Conservation (phyloP, 2,329 filamentous ascomycete species). For the Aspergillus tamarii region DNA sequence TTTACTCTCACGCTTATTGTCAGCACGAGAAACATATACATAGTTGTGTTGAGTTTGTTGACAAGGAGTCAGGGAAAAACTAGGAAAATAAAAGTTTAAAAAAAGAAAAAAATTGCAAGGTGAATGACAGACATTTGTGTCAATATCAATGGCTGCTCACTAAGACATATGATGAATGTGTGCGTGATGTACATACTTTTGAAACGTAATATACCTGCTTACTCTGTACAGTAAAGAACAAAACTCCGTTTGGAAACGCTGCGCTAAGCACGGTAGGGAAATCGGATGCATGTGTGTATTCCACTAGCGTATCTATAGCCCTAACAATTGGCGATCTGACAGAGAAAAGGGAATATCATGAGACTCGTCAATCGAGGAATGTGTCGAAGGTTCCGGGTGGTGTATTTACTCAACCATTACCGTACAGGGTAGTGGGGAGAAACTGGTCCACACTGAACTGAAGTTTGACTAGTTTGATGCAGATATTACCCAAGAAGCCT, state of each 20-base stretch:
- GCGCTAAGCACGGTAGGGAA: not conserved
- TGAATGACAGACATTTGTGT: not conserved
- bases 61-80: not conserved
- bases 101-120: not conserved
- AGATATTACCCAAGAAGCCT: not conserved
- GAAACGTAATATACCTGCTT: not conserved
- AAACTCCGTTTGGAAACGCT: not conserved
- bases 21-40: not conserved
- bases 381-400: not conserved
- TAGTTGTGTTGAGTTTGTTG: no score
- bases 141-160: not conserved
- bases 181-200: not conserved
- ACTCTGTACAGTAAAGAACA: not conserved
- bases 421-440: not conserved
- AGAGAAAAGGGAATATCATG: conserved; percentile 18
- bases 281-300: conserved; percentile 1
- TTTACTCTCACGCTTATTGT: conserved; percentile 1
- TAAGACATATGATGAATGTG: conserved; percentile 3
- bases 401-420: not conserved
- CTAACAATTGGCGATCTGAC: conserved; percentile 12
- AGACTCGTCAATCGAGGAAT: conserved; percentile 15
- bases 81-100: no score
- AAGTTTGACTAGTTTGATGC: not conserved
- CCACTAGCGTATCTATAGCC: conserved; percentile 3
- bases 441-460: not conserved